Evolutionary conservation across 805 yeast species (phyloP), one percentile per base, ranked within the genome.

Genomic region (Wickerhamiella spandovensis): DNA sequence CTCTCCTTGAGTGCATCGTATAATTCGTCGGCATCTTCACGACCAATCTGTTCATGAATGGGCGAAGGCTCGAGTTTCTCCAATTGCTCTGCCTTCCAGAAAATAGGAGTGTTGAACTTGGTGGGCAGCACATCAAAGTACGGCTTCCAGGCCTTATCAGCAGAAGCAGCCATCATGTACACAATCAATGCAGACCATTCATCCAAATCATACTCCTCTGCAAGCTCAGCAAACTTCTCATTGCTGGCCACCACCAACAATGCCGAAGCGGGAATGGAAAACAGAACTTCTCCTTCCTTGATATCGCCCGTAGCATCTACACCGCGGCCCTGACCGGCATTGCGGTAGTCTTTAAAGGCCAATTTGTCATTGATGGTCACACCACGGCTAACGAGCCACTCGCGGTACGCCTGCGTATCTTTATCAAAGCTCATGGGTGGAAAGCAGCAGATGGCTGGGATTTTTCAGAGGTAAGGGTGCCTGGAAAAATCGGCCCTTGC

Each of bases 111-210:
- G 59, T 80, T 73, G 64, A 82, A 78, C 15, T 60, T 54, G 2
- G 56, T 61, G 0, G 97, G 97, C 41, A 90, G 69, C 0, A 89
- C 77, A 20, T 76, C 67, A 51, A 88, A 77, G 64, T 90, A 90
- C 1, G 78, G 73, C 48, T 61, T 64, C 95, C 96, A 90, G 30
- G 65, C 68, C 41, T 85, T 76, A 0, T 64, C 66, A 42, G 70
- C 67, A 47, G 73, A 61, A 58, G 84, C 94, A 58, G 78, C 81
- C 46, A 81, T 67, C 55, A 90, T 69, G 17, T 81, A 72, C 39
- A 86, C 61, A 43, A 89, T 81, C 52, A 92, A 67, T 1, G 82
- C 77, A 50, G 84, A 83, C 97, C 97, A 90, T 44, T 80, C 82
- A 47, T 67, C 65, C 45, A 81, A 59, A 15, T 56, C 57, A 18